A percentile compares a stretch with the other conserved stretches of the same genome.
phyloP scores from a whole-genome alignment of 169 alveolate species.

The Babesia ovis region DNA sequence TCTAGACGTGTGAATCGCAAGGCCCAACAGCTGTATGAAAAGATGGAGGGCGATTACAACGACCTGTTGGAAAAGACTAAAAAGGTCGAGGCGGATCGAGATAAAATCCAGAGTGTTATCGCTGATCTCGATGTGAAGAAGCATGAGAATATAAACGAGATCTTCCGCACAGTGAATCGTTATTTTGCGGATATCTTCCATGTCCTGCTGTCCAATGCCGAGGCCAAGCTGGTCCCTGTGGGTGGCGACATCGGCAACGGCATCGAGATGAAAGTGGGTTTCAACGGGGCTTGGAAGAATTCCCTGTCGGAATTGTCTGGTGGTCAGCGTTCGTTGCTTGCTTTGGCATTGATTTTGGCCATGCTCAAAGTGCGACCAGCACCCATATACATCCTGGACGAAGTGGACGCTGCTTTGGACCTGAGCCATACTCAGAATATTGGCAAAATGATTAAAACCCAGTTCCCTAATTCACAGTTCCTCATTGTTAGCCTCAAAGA shows the following conservation, averaged over 20 bases:
- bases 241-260: constrained; percentile 82
- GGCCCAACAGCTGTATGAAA: constrained; percentile 91
- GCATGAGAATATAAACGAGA: constrained; percentile 86
- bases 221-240: constrained; percentile 88
- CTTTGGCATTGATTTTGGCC: constrained; percentile 95
- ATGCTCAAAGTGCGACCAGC: constrained; percentile 96
- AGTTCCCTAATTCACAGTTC: constrained; percentile 96
- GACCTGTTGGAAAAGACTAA: constrained; percentile 86
- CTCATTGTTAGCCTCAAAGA: constrained; percentile 95
- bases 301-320: constrained; percentile 90
- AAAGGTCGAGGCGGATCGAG: constrained; percentile 87
- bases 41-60: constrained; percentile 86
- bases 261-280: constrained; percentile 87
- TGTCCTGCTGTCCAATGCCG: constrained; percentile 91
- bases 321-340: constrained; percentile 96
- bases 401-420: constrained; percentile 99
- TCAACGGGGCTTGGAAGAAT: constrained; percentile 92
- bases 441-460: constrained; percentile 95
- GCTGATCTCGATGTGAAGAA: constrained; percentile 90
- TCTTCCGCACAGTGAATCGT: constrained; percentile 87
- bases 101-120: constrained; percentile 89
- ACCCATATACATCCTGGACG: constrained; percentile 99
- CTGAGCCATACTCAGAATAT: constrained; percentile 97
- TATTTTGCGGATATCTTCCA: constrained; percentile 91
- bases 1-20: constrained; percentile 89